These are phyloP conservation scores for Trapa incisa DNA, from an alignment of 345 rosid species.

Conservation along the genomic window DNA sequence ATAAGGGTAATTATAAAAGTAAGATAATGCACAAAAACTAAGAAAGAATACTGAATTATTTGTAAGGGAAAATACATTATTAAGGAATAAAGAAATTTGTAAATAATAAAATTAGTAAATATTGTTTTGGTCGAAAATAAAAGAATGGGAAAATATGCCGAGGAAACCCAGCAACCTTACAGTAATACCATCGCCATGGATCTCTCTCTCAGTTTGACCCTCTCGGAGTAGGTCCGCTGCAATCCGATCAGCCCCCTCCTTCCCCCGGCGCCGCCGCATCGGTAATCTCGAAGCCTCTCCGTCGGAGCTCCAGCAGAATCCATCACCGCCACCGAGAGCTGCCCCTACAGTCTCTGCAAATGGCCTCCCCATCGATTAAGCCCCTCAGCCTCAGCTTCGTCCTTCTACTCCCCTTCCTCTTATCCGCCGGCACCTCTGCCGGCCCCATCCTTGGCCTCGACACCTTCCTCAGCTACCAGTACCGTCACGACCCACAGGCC, in stretches of 20 bases:
- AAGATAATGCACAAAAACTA: too few relatives aligned
- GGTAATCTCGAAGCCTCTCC: neutral
- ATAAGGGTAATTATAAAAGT: too few relatives aligned
- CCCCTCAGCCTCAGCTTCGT: slow-evolving; percentile 14
- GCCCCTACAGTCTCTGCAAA: neutral
- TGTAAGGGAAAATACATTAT: too few relatives aligned
- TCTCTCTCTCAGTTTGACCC: neutral
- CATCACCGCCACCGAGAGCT: neutral
- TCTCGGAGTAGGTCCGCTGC: neutral
- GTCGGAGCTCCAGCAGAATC: neutral
- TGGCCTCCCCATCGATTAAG: neutral
- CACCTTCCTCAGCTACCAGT: slow-evolving; percentile 44
- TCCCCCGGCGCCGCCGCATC: neutral
- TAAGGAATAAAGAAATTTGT: too few relatives aligned
- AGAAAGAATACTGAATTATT: too few relatives aligned
- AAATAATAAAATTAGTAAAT: too few relatives aligned
- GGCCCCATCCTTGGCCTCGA: slow-evolving; percentile 42
- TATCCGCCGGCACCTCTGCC: slow-evolving; percentile 11
- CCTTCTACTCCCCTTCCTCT: slow-evolving; percentile 8
- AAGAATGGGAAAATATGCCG: too few relatives aligned
- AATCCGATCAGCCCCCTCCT: neutral
- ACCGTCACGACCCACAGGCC: slow-evolving; percentile 48
- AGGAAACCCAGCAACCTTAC: too few relatives aligned
- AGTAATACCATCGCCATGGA: neutral
- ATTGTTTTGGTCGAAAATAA: too few relatives aligned